Evolutionary conservation across 2,329 filamentous ascomycete species (phyloP).

Genomic region (Aspergillus hortae): DNA sequence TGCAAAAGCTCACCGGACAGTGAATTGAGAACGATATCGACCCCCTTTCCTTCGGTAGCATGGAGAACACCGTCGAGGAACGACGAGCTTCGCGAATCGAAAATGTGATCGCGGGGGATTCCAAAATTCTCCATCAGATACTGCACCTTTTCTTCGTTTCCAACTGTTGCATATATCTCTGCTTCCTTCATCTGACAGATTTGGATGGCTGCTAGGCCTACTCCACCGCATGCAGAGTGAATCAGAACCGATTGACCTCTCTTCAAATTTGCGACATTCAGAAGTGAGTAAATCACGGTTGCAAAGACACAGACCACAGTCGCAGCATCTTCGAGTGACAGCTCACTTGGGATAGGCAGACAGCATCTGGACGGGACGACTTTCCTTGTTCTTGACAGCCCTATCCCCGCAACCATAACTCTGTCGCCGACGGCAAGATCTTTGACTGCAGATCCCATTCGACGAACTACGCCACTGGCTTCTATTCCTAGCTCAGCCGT

Average conservation of each 20-base stretch:
- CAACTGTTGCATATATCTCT: slow-evolving; percentile 23
- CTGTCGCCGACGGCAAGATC: slow-evolving; percentile 28
- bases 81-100: slow-evolving; percentile 18
- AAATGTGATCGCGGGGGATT: slow-evolving; percentile 19
- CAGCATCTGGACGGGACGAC: slow-evolving; percentile 13
- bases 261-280: slow-evolving; percentile 19
- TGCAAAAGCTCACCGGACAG: slow-evolving; percentile 24
- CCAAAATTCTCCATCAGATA: slow-evolving; percentile 20
- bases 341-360: slow-evolving; percentile 9
- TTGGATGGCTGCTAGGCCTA: slow-evolving; percentile 25
- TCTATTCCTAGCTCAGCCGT: slow-evolving; percentile 27
- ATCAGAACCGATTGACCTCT: slow-evolving; percentile 26
- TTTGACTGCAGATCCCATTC: slow-evolving; percentile 21
- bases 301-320: slow-evolving; percentile 18
- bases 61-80: slow-evolving; percentile 16
- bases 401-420: slow-evolving; percentile 16
- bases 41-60: slow-evolving; percentile 17
- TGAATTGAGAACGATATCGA: slow-evolving; percentile 27
- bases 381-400: slow-evolving; percentile 9
- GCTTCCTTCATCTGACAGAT: slow-evolving; percentile 21
- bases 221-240: slow-evolving; percentile 25
- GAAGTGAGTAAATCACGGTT: slow-evolving; percentile 19
- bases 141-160: slow-evolving; percentile 18
- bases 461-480: slow-evolving; percentile 25
- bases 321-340: slow-evolving; percentile 18